phyloP scores from a whole-genome alignment of 345 rosid species.

The Diplotaxis tenuifolia region DNA sequence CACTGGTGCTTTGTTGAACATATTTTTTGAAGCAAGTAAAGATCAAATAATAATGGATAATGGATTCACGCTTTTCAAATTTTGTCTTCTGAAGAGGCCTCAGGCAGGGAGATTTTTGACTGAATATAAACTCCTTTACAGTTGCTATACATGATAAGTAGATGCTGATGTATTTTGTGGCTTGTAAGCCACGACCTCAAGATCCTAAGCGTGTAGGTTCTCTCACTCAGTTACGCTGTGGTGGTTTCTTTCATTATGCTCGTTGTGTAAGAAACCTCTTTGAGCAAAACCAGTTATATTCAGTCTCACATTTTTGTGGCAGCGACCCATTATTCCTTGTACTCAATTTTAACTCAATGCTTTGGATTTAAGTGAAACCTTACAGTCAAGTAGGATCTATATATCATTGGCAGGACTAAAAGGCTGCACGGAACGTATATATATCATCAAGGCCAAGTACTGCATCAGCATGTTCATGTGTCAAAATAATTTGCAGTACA shows the following conservation, averaged over 20 bases:
- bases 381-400: background rate
- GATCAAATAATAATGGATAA: background rate
- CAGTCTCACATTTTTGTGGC: background rate
- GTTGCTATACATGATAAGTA: background rate
- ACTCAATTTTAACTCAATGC: background rate
- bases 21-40: background rate
- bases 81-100: background rate
- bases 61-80: background rate
- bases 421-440: conserved; percentile 87
- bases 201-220: conserved; percentile 3
- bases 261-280: conserved; percentile 16
- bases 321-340: background rate
- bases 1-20: conserved; percentile 37
- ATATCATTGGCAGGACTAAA: conserved; percentile 82
- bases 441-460: conserved; percentile 94
- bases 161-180: background rate
- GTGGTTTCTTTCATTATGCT: no score
- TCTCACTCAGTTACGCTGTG: background rate
- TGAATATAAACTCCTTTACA: background rate
- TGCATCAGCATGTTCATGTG: conserved; percentile 99
- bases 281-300: conserved; percentile 17
- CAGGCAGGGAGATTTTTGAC: conserved; percentile 8
- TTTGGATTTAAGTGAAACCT: conserved; percentile 16
- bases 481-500: conserved; percentile 79
- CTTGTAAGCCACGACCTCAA: background rate